These are phyloP conservation scores for Poteriospumella lacustris DNA, from an alignment of 108 stramenopile genomes.

Conservation along the genomic window DNA sequence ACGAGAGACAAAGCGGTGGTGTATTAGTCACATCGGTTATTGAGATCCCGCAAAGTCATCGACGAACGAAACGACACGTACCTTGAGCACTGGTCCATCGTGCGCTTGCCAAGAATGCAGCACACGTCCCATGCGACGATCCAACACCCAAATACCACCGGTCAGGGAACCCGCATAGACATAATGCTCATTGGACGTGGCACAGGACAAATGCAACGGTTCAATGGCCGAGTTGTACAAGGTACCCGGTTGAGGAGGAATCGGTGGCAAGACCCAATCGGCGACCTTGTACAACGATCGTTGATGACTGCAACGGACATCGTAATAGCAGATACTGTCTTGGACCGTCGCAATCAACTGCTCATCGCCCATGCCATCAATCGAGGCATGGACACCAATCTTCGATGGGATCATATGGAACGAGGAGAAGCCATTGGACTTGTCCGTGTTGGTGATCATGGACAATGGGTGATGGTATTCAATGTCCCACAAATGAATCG, in stretches of 20 bases:
- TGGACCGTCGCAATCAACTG: not conserved
- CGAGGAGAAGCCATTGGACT: not conserved
- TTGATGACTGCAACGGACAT: not conserved
- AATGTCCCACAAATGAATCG: slow-evolving; percentile 28
- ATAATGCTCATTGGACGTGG: slow-evolving; percentile 8
- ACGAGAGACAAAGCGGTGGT: too few species aligned
- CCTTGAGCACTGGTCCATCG: slow-evolving; percentile 9
- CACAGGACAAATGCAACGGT: slow-evolving; percentile 3
- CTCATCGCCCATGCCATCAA: slow-evolving; percentile 3
- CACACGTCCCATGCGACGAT: not conserved
- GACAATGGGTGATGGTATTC: not conserved
- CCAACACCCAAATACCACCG: slow-evolving; percentile 1
- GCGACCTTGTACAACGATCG: not conserved
- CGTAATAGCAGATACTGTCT: not conserved
- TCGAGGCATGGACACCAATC: not conserved
- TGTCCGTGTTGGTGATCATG: not conserved
- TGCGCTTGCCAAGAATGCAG: slow-evolving; percentile 21
- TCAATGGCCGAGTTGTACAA: slow-evolving; percentile 3
- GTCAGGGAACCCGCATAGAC: slow-evolving; percentile 8
- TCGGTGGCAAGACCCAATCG: not conserved
- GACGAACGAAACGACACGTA: too few species aligned
- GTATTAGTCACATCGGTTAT: too few species aligned
- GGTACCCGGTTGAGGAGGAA: not conserved
- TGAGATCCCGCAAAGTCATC: too few species aligned
- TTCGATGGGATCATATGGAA: not conserved